Base-by-base conservation (phyloP, 768 basidiomycete species). In the Cystofilobasidium capitatum region DNA sequence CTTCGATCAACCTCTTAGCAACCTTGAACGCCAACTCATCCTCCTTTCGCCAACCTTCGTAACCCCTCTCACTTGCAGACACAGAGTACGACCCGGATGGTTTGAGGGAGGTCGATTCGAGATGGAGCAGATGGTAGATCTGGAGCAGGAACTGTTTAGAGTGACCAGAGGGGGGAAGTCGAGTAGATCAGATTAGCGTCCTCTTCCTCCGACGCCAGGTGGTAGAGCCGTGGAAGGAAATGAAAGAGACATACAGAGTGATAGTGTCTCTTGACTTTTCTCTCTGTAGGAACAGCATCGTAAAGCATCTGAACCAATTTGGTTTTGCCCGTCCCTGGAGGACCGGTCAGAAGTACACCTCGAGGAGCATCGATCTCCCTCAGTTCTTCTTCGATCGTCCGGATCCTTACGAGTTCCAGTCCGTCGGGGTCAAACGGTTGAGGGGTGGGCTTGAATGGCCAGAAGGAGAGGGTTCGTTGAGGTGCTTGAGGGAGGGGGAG, bases 101-200 rank as follows among this genome's bases (percentile, higher is more conserved):
- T 8, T 49, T 45, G 49, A 63, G 44, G 5, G n/a, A 1, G 47
- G 54, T 45, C 10, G 62, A 63, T 36, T 69, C 68, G 14, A 49
- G 36, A 47, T 69, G 62, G 55, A 69, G 24, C 24, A 69, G 68
- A 3, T 47, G 62, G 39, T 69, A 69, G 57, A 69, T 45, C 22
- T 64, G 62, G 3, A 69, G 59, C 3, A 69, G 58, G 31, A 69
- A 69, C 61, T 57, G 45, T 8, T 0, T 10, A 24, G 51, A 33
- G 37, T 17, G 33, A 9, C 13, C 7, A 10, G n/a, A 1, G 39
- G 40, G 51, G 55, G 2, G 31, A 10, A 10, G 14, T n/a, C 22
- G 33, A 14, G 7, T 10, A 20, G 8, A 45, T 13, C 1, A 37
- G 64, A 39, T 64, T 7, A 40, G 47, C 47, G n/a, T n/a, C n/a